Evolutionary conservation across 805 yeast genomes (phyloP).

Genomic region (Lipomyces japonicus): DNA sequence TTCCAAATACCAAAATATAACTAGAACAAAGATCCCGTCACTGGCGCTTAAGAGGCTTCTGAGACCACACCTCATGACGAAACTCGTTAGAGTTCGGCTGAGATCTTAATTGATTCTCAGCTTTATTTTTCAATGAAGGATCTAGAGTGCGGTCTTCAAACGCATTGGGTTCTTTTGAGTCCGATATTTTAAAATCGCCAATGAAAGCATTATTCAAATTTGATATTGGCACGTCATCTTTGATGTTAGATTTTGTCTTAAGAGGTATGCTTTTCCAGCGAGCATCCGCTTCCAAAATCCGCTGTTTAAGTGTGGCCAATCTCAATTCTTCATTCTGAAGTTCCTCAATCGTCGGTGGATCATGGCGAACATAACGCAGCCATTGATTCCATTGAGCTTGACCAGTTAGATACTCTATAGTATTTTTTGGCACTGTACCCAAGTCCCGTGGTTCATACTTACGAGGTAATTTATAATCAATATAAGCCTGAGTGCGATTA

Average conservation of each 20-base stretch:
- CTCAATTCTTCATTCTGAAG: conserved; percentile 56
- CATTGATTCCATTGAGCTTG: conserved; percentile 74
- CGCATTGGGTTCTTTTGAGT: no score
- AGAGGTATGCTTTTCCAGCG: conserved; percentile 40
- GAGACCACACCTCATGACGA: no score
- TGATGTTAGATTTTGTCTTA: conserved; percentile 21
- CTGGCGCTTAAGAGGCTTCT: no score
- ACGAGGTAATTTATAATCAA: conserved; percentile 55
- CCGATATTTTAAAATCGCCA: no score
- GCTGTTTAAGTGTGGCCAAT: conserved; percentile 48
- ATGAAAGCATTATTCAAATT: no score
- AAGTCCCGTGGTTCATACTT: conserved; percentile 7
- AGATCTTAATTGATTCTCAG: no score
- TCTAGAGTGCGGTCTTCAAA: no score
- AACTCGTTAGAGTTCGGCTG: no score
- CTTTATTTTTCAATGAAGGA: no score
- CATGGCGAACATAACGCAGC: conserved; percentile 60
- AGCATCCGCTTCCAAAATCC: conserved; percentile 45
- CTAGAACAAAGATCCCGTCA: no score
- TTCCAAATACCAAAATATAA: no score
- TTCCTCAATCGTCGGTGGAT: conserved; percentile 62
- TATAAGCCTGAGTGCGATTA: conserved; percentile 46
- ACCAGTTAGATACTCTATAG: conserved; percentile 2
- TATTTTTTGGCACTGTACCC: background rate
- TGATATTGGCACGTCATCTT: no score